Evolutionary conservation across 768 basidiomycete genomes (phyloP).

Genomic region (Lentinula boryana): DNA sequence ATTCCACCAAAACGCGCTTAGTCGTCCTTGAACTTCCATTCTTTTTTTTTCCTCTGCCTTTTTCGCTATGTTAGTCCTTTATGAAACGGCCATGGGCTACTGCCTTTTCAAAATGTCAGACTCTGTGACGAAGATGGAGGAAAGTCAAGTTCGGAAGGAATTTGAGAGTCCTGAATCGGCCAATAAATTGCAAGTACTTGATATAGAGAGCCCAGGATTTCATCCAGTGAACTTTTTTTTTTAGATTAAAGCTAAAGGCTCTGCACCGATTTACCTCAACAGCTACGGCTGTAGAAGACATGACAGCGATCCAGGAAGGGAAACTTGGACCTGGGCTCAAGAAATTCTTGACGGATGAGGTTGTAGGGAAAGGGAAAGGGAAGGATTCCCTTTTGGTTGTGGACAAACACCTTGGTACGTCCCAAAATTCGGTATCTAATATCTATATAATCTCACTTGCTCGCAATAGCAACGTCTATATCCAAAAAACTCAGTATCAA

Average conservation of each 20-base stretch:
- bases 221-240: background rate
- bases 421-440: background rate
- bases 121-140: slow-evolving; percentile 76
- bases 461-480: slow-evolving; percentile 66
- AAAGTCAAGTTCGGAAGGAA: slow-evolving; percentile 81
- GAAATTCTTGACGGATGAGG: slow-evolving; percentile 84
- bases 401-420: slow-evolving; percentile 85
- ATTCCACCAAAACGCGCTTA: background rate
- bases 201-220: slow-evolving; percentile 4
- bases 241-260: slow-evolving; percentile 88
- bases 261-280: slow-evolving; percentile 96
- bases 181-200: slow-evolving; percentile 73
- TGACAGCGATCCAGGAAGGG: slow-evolving; percentile 87
- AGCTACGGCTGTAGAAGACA: slow-evolving; percentile 94
- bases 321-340: slow-evolving; percentile 91
- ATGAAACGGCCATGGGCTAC: slow-evolving; percentile 95
- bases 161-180: slow-evolving; percentile 92
- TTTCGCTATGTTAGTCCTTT: slow-evolving; percentile 82
- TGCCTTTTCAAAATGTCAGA: slow-evolving; percentile 96
- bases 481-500: slow-evolving; percentile 92
- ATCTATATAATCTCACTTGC: background rate
- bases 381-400: slow-evolving; percentile 82
- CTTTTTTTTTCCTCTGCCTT: background rate
- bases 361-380: slow-evolving; percentile 85
- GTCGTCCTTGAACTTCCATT: background rate